A percentile compares a stretch with the other conserved stretches of the same genome.
These are phyloP conservation scores for Globisporangium recalcitrans DNA, from an alignment of 352 stramenopile genomes.

Conservation along the genomic window DNA sequence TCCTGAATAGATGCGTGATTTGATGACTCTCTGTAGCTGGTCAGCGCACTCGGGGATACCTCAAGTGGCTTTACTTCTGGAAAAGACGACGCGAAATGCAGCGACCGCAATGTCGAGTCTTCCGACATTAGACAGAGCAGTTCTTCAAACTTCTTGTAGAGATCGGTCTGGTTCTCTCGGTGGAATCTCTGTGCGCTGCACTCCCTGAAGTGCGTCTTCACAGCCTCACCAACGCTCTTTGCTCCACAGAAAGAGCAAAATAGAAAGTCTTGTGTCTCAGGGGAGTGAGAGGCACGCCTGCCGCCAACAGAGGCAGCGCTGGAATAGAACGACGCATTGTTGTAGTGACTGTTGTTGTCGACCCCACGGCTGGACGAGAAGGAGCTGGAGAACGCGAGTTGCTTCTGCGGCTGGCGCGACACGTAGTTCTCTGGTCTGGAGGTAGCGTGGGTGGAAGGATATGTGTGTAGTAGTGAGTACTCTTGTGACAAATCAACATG, in stretches of 20 bases:
- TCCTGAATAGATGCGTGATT: constrained; percentile 30
- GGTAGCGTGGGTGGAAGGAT: not conserved
- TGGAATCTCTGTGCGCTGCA: constrained; percentile 50
- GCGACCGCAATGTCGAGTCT: constrained; percentile 46
- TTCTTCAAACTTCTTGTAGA: constrained; percentile 63
- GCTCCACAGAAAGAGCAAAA: constrained; percentile 78
- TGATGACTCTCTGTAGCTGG: constrained; percentile 2
- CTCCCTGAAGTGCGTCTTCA: constrained; percentile 39
- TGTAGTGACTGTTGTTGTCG: constrained; percentile 24
- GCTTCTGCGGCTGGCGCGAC: constrained; percentile 5
- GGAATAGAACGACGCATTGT: constrained; percentile 11
- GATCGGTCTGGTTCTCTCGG: constrained; percentile 42
- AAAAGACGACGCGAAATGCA: constrained; percentile 75
- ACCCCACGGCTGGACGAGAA: constrained; percentile 12
- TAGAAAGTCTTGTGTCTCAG: constrained; percentile 35
- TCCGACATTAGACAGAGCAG: constrained; percentile 62
- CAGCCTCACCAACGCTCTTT: constrained; percentile 29
- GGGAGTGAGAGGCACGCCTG: not conserved
- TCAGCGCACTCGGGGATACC: constrained; percentile 18
- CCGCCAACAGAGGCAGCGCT: not conserved
- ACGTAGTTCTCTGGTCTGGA: constrained; percentile 18
- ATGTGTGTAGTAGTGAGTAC: not conserved
- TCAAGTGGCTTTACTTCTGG: constrained; percentile 36
- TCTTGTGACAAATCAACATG: not conserved
- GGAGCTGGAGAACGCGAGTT: constrained; percentile 5